phyloP scores from a whole-genome alignment of 495 filamentous ascomycete species.

The Xylaria flabelliformis region DNA sequence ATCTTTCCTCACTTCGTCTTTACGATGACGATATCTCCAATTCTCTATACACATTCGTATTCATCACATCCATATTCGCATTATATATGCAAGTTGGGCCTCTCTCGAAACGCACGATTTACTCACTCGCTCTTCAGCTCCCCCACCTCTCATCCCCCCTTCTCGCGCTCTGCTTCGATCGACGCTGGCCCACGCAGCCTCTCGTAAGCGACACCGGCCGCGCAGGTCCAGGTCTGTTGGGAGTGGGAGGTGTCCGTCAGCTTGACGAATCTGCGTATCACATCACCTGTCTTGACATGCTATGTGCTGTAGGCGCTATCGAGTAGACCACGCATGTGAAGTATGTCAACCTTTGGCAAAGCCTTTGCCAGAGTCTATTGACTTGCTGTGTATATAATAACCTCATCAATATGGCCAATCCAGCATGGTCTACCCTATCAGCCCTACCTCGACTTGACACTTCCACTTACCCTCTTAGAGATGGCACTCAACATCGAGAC shows the following conservation, averaged over 20 bases:
- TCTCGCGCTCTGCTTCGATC: constrained; percentile 7
- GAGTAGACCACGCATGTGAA: constrained; percentile 17
- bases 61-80: neutral
- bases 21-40: neutral
- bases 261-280: neutral
- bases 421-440: constrained; percentile 26
- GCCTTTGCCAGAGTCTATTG: constrained; percentile 24
- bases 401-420: constrained; percentile 27
- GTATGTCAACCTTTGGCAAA: constrained; percentile 20
- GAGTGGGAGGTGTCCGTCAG: constrained; percentile 18
- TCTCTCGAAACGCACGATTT: neutral
- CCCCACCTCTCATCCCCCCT: constrained; percentile 11
- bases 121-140: neutral
- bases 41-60: neutral
- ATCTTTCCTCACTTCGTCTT: neutral
- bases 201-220: constrained; percentile 15
- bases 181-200: constrained; percentile 16
- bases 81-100: neutral
- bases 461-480: constrained; percentile 9
- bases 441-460: constrained; percentile 28
- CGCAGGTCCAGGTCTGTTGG: constrained; percentile 8
- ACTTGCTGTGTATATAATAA: constrained; percentile 10
- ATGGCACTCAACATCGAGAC: constrained; percentile 3
- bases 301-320: constrained; percentile 3
- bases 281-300: constrained; percentile 17